Base-by-base conservation (phyloP, 1,284 basidiomycete genomes). In the Leccinum fuscescens region DNA sequence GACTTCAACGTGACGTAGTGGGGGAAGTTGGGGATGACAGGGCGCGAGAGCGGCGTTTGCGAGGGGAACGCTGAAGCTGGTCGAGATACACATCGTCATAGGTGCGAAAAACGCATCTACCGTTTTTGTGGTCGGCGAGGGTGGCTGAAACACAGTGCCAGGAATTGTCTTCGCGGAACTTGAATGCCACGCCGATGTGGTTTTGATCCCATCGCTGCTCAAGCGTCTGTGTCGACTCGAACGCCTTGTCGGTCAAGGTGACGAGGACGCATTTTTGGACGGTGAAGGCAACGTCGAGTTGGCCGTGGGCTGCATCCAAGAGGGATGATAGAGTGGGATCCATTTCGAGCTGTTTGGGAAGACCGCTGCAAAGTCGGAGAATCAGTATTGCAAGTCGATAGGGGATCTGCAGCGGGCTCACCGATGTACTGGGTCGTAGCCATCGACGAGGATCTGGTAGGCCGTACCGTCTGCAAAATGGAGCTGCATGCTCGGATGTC, bases 141-240 rank as follows among this genome's bases (percentile, higher is more conserved):
- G 78, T 80, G 24, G 84, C 86, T 84, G 83, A 87, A 37, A 86
- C 77, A 70, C 84, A 86, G 62, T 86, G 83, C 86, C 86, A 88
- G 33, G 65, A 69, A 33, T 72, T 70, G 33, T 66, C 62, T 66
- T 79, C 77, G 49, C 70, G 68, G 60, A 81, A 82, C 63, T 80
- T 79, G 69, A 83, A 72, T 27, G 79, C 81, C 7, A 83, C 69
- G 2, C 74, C 82, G 17, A 77, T 76, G 67, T 88, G 86, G 56
- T 78, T 77, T 71, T 87, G 84, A 63, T 83, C 78, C 85, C 85
- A 87, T 20, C 73, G 72, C 31, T 74, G 65, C 53, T 70, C 69
- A 22, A 22, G 44, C 60, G 60, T 68, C 54, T 68, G 62, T 31
- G 56, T 66, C 31, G 72, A 67, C 57, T 80, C 76, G 68, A 83